Conservation (phyloP, 1,284 basidiomycete genomes). For the Puccinia horiana region DNA sequence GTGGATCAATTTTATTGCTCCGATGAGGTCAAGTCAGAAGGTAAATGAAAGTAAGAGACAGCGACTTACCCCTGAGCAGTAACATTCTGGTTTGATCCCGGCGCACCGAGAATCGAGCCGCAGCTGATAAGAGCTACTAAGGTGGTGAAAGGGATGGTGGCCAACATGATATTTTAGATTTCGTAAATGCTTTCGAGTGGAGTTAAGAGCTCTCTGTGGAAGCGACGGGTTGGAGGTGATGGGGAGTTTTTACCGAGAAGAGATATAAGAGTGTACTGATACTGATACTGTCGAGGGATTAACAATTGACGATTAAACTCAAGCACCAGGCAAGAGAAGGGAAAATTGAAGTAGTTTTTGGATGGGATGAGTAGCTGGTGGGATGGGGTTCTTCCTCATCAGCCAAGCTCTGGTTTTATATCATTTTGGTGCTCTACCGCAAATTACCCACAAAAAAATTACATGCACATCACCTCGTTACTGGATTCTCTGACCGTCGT, state of each 20-base stretch:
- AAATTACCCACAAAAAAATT: neutral
- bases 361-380: neutral
- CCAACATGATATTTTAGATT: neutral
- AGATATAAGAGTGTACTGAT: neutral
- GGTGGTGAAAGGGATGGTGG: conserved; percentile 10
- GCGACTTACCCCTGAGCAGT: neutral
- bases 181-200: neutral
- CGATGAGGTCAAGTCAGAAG: neutral
- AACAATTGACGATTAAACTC: neutral
- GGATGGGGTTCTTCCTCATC: neutral
- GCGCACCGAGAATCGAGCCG: neutral
- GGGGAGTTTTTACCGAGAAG: neutral
- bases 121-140: conserved; percentile 22
- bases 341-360: neutral
- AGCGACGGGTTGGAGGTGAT: neutral
- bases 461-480: neutral
- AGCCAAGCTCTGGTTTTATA: neutral
- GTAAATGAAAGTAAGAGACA: neutral
- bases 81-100: neutral
- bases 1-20: neutral
- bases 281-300: neutral
- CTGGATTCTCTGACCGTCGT: neutral
- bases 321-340: conserved; percentile 22
- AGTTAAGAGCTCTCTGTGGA: neutral
- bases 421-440: neutral